A percentile compares a stretch with the other conserved stretches of the same genome.
Evolutionary conservation across 1,139 yeast genomes (phyloP).

Genomic region (Hyphopichia fennica): DNA sequence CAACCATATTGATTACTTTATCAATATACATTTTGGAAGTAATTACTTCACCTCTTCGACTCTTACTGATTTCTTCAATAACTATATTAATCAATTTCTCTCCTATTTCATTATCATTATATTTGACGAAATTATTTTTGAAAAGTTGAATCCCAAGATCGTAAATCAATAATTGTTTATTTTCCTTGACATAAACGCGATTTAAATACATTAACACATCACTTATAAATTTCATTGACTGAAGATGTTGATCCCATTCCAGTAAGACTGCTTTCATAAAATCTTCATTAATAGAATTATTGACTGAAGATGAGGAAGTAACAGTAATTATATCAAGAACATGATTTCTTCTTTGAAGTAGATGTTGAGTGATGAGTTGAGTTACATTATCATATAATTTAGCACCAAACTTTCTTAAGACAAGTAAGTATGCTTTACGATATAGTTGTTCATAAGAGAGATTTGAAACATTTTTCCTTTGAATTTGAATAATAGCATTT

Average conservation of each 20-base stretch:
- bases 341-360: conserved; percentile 31
- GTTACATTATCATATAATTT: conserved; percentile 66
- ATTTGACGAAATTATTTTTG: conserved; percentile 42
- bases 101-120: conserved; percentile 52
- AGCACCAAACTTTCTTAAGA: conserved; percentile 71
- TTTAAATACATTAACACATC: conserved; percentile 88
- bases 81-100: conserved; percentile 47
- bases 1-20: conserved; percentile 70
- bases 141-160: conserved; percentile 74
- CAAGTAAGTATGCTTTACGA: conserved; percentile 77
- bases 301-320: conserved; percentile 2
- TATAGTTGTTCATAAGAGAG: conserved; percentile 85
- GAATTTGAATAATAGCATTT: conserved; percentile 78
- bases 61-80: conserved; percentile 57
- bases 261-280: conserved; percentile 48
- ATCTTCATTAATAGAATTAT: conserved; percentile 19
- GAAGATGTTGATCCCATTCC: conserved; percentile 76
- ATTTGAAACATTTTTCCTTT: conserved; percentile 68
- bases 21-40: conserved; percentile 60
- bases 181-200: conserved; percentile 79
- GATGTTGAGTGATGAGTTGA: conserved; percentile 49
- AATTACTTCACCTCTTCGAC: conserved; percentile 59
- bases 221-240: conserved; percentile 76
- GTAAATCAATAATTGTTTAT: conserved; percentile 63
- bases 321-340: conserved; percentile 15